Evolutionary conservation across 2,329 filamentous ascomycete species (phyloP), one percentile per base, ranked within the genome.

Genomic region (Aurifilum marmelostoma): DNA sequence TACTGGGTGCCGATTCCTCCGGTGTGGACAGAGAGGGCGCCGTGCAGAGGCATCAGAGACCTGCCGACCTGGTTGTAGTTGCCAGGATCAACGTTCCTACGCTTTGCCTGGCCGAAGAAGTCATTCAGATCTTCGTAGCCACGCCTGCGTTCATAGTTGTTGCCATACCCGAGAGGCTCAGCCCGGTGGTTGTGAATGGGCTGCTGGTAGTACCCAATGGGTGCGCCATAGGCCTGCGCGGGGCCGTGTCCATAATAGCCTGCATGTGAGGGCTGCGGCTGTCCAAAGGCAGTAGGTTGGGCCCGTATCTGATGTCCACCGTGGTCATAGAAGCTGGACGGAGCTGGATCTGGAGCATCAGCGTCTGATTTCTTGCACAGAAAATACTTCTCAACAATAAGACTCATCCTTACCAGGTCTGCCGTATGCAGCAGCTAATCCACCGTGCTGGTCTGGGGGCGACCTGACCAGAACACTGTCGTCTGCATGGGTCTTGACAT

Each of bases 401-500:
- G 68, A 27, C 65, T 32, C 82, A 87, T 85, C 81, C 82, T 88
- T 88, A 76, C 81, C 78, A 62, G 80, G 85, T 56, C 82, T 76
- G 72, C 87, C 83, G 77, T 89, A 90, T 72, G 81, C 83, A 21
- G 77, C 74, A 70, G 79, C 79, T 76, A 88, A 79, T 71, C 82
- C 82, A n/a, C 79, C 80, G 71, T 85, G 83, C 68, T 81, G 83
- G 70, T 88, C 87, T 73, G 83, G 83, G 37, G 81, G 81, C 18
- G 83, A 81, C 60, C 86, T 82, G 34, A 87, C 82, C 56, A 90
- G 84, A 54, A 97, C 93, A 56, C 94, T 97, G 81, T 97, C 95
- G 77, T 98, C 95, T 75, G 95, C 95, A 78, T 98, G 95, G 5
- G 95, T 98, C 89, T 98, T 99, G 81, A 98, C 94, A 80, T 99